phyloP scores from a whole-genome alignment of 306 rosid species.

The Cucurbita ficifolia region DNA sequence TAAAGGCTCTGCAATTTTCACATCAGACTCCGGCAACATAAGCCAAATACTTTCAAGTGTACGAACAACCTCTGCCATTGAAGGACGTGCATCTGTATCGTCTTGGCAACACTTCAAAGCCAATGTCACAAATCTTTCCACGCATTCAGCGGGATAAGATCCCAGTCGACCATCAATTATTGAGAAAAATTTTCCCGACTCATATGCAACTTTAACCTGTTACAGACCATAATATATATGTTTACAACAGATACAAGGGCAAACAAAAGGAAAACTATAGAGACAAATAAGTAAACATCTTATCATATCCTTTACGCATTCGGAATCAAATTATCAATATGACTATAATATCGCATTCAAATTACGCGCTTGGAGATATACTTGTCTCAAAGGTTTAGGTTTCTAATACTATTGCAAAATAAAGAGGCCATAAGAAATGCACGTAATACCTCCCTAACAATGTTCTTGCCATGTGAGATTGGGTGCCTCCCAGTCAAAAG shows the following conservation, averaged over 20 bases:
- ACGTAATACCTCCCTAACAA: slow-evolving; percentile 75
- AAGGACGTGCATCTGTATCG: slow-evolving; percentile 66
- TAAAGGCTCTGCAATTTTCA: slow-evolving; percentile 9
- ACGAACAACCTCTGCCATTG: slow-evolving; percentile 67
- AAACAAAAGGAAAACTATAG: not conserved
- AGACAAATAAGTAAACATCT: not conserved
- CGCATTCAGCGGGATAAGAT: slow-evolving; percentile 59
- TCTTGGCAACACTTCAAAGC: slow-evolving; percentile 66
- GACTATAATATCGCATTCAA: not conserved
- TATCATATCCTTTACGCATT: not conserved
- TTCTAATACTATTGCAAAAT: not conserved
- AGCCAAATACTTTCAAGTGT: slow-evolving; percentile 63
- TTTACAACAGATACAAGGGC: not conserved
- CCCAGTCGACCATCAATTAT: slow-evolving; percentile 64
- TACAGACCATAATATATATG: not conserved
- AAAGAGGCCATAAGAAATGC: not conserved
- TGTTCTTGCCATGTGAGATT: slow-evolving; percentile 79
- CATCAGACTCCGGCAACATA: slow-evolving; percentile 50
- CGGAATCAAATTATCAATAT: not conserved
- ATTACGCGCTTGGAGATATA: not conserved
- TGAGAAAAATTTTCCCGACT: slow-evolving; percentile 53
- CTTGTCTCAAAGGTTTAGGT: not conserved
- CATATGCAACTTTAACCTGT: slow-evolving; percentile 52
- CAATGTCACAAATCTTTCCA: slow-evolving; percentile 47
- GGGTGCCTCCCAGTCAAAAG: slow-evolving; percentile 86